Percentiles rank a stretch among this genome's conserved stretches.
These are phyloP conservation scores for Malbranchea zuffiana DNA, from an alignment of 2,329 filamentous ascomycete species.

Conservation along the genomic window DNA sequence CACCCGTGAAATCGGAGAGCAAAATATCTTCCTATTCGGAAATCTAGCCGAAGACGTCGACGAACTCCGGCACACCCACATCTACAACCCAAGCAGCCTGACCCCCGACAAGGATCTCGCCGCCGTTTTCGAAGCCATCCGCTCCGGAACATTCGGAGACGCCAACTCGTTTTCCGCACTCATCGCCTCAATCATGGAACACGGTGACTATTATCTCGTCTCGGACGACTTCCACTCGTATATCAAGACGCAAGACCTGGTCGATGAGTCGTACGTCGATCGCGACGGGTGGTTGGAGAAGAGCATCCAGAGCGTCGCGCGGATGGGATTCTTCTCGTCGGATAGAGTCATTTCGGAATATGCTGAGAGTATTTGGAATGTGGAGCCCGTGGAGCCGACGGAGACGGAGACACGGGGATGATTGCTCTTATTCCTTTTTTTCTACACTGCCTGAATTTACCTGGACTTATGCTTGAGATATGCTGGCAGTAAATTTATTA, in stretches of 20 bases:
- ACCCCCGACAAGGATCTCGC: slow-evolving; percentile 63
- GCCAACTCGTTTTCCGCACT: slow-evolving; percentile 68
- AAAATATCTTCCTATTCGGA: slow-evolving; percentile 97
- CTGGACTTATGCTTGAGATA: no score
- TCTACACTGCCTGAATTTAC: no score
- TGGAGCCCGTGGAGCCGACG: slow-evolving; percentile 58
- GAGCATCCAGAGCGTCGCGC: slow-evolving; percentile 72
- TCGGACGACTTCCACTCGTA: slow-evolving; percentile 97
- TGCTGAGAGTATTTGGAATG: slow-evolving; percentile 93
- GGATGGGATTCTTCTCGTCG: slow-evolving; percentile 96
- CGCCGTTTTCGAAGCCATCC: slow-evolving; percentile 75
- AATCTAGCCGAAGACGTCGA: slow-evolving; percentile 94
- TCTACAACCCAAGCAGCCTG: slow-evolving; percentile 58
- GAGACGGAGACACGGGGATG: no score
- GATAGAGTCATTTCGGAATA: slow-evolving; percentile 96
- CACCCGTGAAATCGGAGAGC: slow-evolving; percentile 88
- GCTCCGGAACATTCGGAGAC: slow-evolving; percentile 69
- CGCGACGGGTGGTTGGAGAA: slow-evolving; percentile 89
- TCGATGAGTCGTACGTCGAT: slow-evolving; percentile 85
- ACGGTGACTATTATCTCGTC: slow-evolving; percentile 95
- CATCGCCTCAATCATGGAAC: slow-evolving; percentile 73
- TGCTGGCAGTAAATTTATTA: no score
- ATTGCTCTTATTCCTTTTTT: no score
- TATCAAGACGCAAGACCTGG: slow-evolving; percentile 76
- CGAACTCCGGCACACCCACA: slow-evolving; percentile 81